These are phyloP conservation scores for Aspergillus puulaauensis DNA, from an alignment of 2,329 filamentous ascomycete species.

Conservation along the genomic window DNA sequence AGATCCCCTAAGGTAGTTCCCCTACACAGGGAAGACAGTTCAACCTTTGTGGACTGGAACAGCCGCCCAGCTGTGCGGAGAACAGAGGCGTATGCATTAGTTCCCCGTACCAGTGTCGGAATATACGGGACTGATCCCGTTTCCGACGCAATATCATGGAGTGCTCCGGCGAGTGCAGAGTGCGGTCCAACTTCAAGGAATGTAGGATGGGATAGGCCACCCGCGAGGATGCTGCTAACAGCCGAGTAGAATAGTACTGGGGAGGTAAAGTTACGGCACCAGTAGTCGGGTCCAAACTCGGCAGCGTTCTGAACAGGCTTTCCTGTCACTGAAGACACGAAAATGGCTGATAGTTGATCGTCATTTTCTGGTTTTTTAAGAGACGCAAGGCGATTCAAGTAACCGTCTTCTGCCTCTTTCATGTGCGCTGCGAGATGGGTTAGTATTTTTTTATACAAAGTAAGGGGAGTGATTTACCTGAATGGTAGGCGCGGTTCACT, in stretches of 20 bases:
- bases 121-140: neutral
- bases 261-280: conserved; percentile 21
- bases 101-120: neutral
- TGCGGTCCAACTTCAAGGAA: conserved; percentile 39
- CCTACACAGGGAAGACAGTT: neutral
- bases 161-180: conserved; percentile 33
- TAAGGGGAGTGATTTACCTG: neutral
- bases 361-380: neutral
- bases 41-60: conserved; percentile 3
- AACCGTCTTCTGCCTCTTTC: neutral
- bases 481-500: conserved; percentile 4
- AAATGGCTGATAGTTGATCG: neutral
- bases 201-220: conserved; percentile 10
- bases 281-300: conserved; percentile 17
- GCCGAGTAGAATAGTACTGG: conserved; percentile 20
- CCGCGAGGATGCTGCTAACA: conserved; percentile 9
- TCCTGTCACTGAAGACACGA: conserved; percentile 17
- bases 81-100: conserved; percentile 4
- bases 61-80: conserved; percentile 13
- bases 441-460: neutral
- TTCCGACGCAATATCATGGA: conserved; percentile 17
- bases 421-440: neutral
- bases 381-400: neutral
- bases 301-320: neutral
- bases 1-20: conserved; percentile 23